Conservation (phyloP, 768 basidiomycete species). For the Kwoniella dendrophila region DNA sequence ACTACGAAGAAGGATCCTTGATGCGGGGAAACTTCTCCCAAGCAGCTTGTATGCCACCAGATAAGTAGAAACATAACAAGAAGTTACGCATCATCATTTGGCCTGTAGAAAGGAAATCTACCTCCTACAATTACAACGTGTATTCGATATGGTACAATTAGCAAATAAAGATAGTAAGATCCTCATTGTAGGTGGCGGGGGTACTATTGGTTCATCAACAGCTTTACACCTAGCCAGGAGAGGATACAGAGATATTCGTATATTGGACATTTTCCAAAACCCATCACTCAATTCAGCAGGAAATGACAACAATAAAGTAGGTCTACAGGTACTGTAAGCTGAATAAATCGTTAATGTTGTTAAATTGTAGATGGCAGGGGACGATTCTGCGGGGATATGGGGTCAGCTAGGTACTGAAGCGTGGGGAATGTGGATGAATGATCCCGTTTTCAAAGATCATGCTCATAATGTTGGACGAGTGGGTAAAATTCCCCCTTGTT, state of each 20-base stretch:
- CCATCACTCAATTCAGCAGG: slow-evolving; percentile 47
- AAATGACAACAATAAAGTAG: slow-evolving; percentile 53
- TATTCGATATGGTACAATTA: not conserved
- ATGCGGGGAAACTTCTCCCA: no score
- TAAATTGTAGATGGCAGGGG: slow-evolving; percentile 22
- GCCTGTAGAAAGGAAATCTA: no score
- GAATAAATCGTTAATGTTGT: not conserved
- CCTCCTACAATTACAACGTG: no score
- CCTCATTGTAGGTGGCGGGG: slow-evolving; percentile 49
- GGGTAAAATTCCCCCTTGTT: no score
- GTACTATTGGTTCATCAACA: slow-evolving; percentile 53
- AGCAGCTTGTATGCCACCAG: no score
- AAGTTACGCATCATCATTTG: no score
- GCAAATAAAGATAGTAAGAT: slow-evolving; percentile 23
- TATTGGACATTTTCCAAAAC: slow-evolving; percentile 44
- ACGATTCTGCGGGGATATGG: slow-evolving; percentile 26
- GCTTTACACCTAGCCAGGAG: slow-evolving; percentile 51
- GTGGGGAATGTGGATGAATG: slow-evolving; percentile 48
- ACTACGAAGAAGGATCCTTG: no score
- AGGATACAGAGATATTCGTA: slow-evolving; percentile 47
- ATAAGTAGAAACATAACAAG: no score
- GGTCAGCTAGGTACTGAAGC: slow-evolving; percentile 35
- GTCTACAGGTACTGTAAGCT: not conserved
- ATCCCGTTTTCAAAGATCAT: slow-evolving; percentile 46
- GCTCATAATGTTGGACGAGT: slow-evolving; percentile 49